These are phyloP conservation scores for Blastobotrys attinorum DNA, from an alignment of 805 yeast genomes.

Conservation along the genomic window DNA sequence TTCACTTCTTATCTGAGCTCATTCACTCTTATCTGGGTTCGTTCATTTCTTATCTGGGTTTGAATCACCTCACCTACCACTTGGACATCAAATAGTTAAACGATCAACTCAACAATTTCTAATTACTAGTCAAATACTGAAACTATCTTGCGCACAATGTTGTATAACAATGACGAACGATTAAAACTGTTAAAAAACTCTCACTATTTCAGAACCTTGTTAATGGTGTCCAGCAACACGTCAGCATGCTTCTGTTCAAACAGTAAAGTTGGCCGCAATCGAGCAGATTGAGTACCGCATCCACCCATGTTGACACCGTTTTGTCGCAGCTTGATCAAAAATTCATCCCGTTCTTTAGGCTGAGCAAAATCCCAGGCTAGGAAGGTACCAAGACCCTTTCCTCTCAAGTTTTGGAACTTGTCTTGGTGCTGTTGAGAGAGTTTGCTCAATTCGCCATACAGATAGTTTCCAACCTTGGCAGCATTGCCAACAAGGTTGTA, in stretches of 20 bases:
- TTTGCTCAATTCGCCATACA: slow-evolving; percentile 50
- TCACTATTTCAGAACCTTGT: slow-evolving; percentile 22
- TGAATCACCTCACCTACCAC: too few species aligned
- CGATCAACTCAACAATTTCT: too few species aligned
- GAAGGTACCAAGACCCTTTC: slow-evolving; percentile 77
- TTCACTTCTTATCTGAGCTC: too few species aligned
- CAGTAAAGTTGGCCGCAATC: slow-evolving; percentile 72
- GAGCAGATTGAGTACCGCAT: slow-evolving; percentile 69
- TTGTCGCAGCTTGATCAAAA: slow-evolving; percentile 50
- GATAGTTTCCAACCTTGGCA: slow-evolving; percentile 56
- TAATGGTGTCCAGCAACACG: slow-evolving; percentile 42
- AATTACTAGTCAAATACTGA: too few species aligned
- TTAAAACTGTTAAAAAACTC: background rate
- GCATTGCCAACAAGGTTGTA: slow-evolving; percentile 52
- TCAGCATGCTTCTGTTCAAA: slow-evolving; percentile 79
- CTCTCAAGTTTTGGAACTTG: slow-evolving; percentile 52
- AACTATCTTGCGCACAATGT: too few species aligned
- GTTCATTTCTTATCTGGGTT: too few species aligned
- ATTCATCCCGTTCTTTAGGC: slow-evolving; percentile 49
- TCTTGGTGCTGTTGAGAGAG: slow-evolving; percentile 50
- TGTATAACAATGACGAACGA: too few species aligned
- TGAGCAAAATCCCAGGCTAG: slow-evolving; percentile 69
- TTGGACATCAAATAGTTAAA: too few species aligned
- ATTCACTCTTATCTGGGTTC: too few species aligned
- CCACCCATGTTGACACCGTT: slow-evolving; percentile 78